Base-by-base conservation (phyloP, 352 stramenopile species). In the Phytophthora pluvialis region DNA sequence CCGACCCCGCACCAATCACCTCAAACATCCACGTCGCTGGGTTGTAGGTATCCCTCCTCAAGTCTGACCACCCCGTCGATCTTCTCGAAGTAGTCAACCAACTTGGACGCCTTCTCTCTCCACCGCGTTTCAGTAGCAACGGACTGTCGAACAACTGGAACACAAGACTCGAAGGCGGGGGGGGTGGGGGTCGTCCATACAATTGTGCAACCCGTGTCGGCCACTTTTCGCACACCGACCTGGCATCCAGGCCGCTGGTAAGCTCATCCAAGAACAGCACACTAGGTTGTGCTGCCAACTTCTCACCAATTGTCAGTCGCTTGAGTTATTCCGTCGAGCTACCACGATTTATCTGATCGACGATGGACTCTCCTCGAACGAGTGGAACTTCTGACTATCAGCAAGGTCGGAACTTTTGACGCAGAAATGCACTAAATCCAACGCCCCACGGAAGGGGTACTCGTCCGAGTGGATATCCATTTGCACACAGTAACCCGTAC, bases 131-230 rank as follows among this genome's bases (percentile, higher is more conserved):
- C 18, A 47, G 18, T 18, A 47, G 42, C 13, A 47, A 28, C 13
- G 32, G 25, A 32, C 42, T 47, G 42, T 32, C 42, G 18, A 47
- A 47, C 18, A 47, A n/a, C 13, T 47, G 42, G 11, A n/a, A 47
- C 31, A 15, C 32, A 5, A 26, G n/a, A 12, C 6, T 25, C 39
- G 39, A 46, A 42, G 35, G 31, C 31, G 7, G 35, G 35, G 1
- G 11, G 39, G 15, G n/a, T n/a, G n/a, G 7, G 18, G 42, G 21
- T 21, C 21, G 21, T 21, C 2, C 21, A 21, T 21, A 21, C 21
- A 21, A 21, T 21, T 21, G 21, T 21, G 21, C 2, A 21, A 21
- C 21, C 21, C 21, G 21, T 21, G 21, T 21, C 21, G 21, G 21
- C 21, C 21, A 21, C 21, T 21, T 21, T 21, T 21, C 21, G 21